Conservation (phyloP, 73 alveolate genomes). For the Urostyla sp. region DNA sequence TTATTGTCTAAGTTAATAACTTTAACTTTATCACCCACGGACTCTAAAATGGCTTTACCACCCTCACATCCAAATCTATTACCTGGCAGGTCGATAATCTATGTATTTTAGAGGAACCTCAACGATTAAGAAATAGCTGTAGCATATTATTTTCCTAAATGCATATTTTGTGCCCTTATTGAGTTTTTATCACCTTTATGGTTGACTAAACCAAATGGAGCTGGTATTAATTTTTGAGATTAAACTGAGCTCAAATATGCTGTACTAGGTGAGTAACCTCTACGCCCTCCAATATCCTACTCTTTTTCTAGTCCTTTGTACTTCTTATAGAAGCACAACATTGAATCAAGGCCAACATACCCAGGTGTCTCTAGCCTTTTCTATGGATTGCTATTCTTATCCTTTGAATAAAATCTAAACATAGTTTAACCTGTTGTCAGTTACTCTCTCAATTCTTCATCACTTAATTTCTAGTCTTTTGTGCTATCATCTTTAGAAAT, state of each 20-base stretch:
- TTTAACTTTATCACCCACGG: constrained; percentile 32
- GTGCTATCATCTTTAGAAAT: too few relatives aligned
- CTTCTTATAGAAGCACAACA: constrained; percentile 38
- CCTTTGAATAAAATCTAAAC: constrained; percentile 42
- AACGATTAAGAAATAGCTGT: constrained; percentile 51
- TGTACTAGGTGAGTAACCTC: constrained; percentile 65
- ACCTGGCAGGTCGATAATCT: constrained; percentile 40
- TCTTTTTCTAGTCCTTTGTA: constrained; percentile 60
- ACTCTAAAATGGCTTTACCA: constrained; percentile 50
- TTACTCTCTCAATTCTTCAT: background rate
- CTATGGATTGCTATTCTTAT: background rate
- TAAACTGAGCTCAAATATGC: constrained; percentile 56
- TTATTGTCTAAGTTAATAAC: constrained; percentile 50
- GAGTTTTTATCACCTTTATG: constrained; percentile 27
- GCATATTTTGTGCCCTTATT: constrained; percentile 51
- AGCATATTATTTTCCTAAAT: constrained; percentile 68
- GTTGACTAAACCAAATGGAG: constrained; percentile 60
- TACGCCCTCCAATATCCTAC: constrained; percentile 48
- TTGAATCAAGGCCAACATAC: constrained; percentile 57
- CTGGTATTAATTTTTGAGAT: constrained; percentile 45
- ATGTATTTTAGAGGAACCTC: constrained; percentile 51
- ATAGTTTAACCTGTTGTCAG: constrained; percentile 11
- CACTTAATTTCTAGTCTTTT: too few relatives aligned
- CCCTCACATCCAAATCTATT: constrained; percentile 58
- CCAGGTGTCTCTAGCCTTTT: constrained; percentile 49